Base-by-base conservation (phyloP, 169 alveolate species). In the Plasmodium vivax region DNA sequence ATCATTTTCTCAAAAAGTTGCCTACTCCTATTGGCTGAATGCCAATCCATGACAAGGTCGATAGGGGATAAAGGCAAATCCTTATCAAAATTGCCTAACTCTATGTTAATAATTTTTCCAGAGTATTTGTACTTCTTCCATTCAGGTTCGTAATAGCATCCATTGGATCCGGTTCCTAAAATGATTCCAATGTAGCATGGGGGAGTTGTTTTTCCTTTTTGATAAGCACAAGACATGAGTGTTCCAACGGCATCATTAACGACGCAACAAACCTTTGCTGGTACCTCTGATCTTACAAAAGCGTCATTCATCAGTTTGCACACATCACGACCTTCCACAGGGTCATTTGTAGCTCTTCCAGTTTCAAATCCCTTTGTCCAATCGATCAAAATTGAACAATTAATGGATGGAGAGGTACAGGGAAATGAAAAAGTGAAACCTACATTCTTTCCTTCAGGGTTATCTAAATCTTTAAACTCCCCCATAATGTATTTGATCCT, bases 361-460 rank as follows among this genome's bases (percentile, higher is more conserved):
- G 99, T 98, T 81, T 98, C 99, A 85, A 98, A 97, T 16, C 97
- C 99, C 93, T 98, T 98, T n/a, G 99, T 98, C 99, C 99, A 98
- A 85, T 96, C 97, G 62, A 97, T 85, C 43, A 98, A 92, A 38
- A 95, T 92, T 54, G 98, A 96, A 83, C 91, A 87, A 62, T 92
- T 93, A 72, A 95, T 83, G 19, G 98, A 95, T 47, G 94, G 96
- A 88, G 96, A 95, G 3, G 96, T 95, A 91, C 98, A 97, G 2
- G 98, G 98, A 85, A 97, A 97, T 27, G 98, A 97, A 92, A 97
- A 97, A 8, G 98, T 97, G 85, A 97, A 97, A 16, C 98, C 98
- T 51, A 96, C 96, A 19, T 91, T 75, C 84, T 84, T 92, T 34
- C 36, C 91, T 34, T 95, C 95, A n/a, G 36, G 79, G 34, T 56